Conservation (phyloP, 2,329 filamentous ascomycete species). For the Talaromyces funiculosus region DNA sequence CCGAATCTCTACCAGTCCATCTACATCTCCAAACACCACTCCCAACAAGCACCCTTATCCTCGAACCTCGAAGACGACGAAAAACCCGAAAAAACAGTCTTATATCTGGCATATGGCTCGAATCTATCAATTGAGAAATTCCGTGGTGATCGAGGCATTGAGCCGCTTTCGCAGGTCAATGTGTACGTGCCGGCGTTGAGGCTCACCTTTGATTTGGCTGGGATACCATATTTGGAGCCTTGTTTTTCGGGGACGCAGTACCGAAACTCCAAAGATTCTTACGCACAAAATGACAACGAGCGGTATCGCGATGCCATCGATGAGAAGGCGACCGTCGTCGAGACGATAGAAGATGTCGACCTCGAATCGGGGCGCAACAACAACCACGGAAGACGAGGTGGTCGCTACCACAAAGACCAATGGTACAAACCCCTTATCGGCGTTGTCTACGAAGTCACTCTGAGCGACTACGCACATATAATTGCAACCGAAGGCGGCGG, state of each 20-base stretch:
- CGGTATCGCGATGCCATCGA: not conserved
- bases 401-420: slow-evolving; percentile 47
- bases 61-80: not conserved
- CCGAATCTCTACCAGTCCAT: not conserved
- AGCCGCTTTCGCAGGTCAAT: slow-evolving; percentile 72
- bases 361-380: not conserved
- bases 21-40: not conserved
- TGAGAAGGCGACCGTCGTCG: not conserved
- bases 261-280: slow-evolving; percentile 35
- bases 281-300: not conserved
- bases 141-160: slow-evolving; percentile 68
- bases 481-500: slow-evolving; percentile 88
- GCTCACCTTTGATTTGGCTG: slow-evolving; percentile 79
- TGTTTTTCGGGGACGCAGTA: slow-evolving; percentile 80
- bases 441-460: slow-evolving; percentile 91
- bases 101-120: slow-evolving; percentile 87
- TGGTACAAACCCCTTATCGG: slow-evolving; percentile 85
- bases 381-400: not conserved
- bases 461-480: slow-evolving; percentile 74
- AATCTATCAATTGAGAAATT: slow-evolving; percentile 81
- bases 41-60: not conserved
- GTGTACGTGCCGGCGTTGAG: slow-evolving; percentile 73
- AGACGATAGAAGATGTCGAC: slow-evolving; percentile 8
- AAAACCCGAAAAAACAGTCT: slow-evolving; percentile 47
- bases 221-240: slow-evolving; percentile 79